Evolutionary conservation across 2,329 filamentous ascomycete genomes (phyloP).

Genomic region (Xylaria sp.): DNA sequence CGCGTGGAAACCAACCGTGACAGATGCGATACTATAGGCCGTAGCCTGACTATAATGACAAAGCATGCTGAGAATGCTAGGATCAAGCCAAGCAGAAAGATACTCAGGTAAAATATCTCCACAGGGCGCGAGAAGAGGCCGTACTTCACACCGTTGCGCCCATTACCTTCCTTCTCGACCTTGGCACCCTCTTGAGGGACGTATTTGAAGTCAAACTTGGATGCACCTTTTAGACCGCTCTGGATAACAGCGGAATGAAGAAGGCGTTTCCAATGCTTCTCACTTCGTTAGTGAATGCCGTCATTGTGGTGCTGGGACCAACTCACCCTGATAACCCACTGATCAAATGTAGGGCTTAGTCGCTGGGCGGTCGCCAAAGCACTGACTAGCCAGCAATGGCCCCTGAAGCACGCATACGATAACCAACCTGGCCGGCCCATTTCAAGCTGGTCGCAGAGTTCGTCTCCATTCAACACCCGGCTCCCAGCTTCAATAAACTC

Average conservation of each 20-base stretch:
- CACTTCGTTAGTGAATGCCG: not conserved
- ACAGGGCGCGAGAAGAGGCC: slow-evolving; percentile 42
- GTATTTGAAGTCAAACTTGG: slow-evolving; percentile 51
- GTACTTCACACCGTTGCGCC: slow-evolving; percentile 22
- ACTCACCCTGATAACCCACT: slow-evolving; percentile 41
- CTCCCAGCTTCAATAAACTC: slow-evolving; percentile 53
- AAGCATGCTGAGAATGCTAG: not conserved
- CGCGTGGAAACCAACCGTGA: not conserved
- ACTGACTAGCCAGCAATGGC: slow-evolving; percentile 50
- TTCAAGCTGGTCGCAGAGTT: slow-evolving; percentile 52
- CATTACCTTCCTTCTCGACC: slow-evolving; percentile 43
- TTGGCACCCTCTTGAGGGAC: slow-evolving; percentile 42
- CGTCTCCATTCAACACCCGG: slow-evolving; percentile 53
- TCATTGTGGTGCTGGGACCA: not conserved
- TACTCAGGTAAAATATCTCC: slow-evolving; percentile 43
- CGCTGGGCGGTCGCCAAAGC: slow-evolving; percentile 46
- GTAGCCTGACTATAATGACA: not conserved
- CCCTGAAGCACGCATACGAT: slow-evolving; percentile 48
- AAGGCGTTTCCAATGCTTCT: slow-evolving; percentile 33
- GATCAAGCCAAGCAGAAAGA: slow-evolving; percentile 41
- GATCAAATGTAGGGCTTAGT: slow-evolving; percentile 45
- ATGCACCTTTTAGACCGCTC: slow-evolving; percentile 47
- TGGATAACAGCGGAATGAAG: slow-evolving; percentile 49
- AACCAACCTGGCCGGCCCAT: slow-evolving; percentile 49
- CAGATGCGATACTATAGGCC: slow-evolving; percentile 5